Base-by-base conservation (phyloP, 805 yeast species). In the Soucietia sequanensis region DNA sequence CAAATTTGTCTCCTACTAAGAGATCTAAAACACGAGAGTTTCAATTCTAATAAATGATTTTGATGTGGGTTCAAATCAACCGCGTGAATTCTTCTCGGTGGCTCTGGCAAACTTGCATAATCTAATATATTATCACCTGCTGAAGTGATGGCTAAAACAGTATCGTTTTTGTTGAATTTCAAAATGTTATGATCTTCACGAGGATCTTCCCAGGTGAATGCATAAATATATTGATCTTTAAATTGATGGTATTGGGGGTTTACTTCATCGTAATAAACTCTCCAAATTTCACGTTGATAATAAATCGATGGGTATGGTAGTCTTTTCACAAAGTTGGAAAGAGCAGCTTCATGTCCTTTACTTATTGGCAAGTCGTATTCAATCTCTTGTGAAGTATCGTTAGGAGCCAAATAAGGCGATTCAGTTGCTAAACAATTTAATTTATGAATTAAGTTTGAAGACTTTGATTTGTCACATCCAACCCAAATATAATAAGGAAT, bases 121-220 rank as follows among this genome's bases (percentile, higher is more conserved):
- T 85, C 72, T 45, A 85, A 68, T 42, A 85, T 68, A 54, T 86
- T 85, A 61, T 85, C 95, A 44, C 93, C 93, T 4, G 95, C 95
- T 27, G 91, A 84, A 4, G 95, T 85, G 37, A 85, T 85, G 15
- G 91, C 90, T 46, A 85, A 68, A 3, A 85, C 85, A 1, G 87
- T 81, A 52, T 86, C 95, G 20, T 73, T 70, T 10, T 78, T 60
- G 21, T 69, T 65, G 48, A 85, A 66, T 28, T 79, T 72, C 46
- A 85, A 68, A 37, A 85, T 81, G 32, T 70, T 70, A 41, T 77
- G 75, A 62, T 85, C 95, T 61, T 84, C 93, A 37, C 83, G 72
- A 20, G 95, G 95, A 54, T 86, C 95, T 60, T 85, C 95, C 95
- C 95, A 85, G 5, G 95, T 85, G 60, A 85, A 85, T 4, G 95